These are phyloP conservation scores for Trypanosoma caninum DNA, from an alignment of 208 protist genomes.

Conservation along the genomic window DNA sequence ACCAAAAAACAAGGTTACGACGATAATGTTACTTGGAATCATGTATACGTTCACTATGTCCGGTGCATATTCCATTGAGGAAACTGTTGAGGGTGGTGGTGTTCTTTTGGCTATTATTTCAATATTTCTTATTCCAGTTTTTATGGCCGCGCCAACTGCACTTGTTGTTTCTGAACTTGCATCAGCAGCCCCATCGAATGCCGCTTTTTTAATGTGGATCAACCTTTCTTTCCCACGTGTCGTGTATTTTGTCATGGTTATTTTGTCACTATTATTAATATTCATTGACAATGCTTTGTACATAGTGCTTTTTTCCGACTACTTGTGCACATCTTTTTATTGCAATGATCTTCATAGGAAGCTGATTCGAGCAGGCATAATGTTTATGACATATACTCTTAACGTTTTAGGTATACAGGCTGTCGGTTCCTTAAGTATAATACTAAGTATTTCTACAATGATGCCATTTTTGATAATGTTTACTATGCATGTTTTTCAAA, in stretches of 20 bases:
- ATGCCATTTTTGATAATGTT: slow-evolving; percentile 66
- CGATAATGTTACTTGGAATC: slow-evolving; percentile 62
- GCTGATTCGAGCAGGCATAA: slow-evolving; percentile 42
- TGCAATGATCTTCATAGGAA: slow-evolving; percentile 26
- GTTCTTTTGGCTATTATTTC: slow-evolving; percentile 57
- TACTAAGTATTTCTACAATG: slow-evolving; percentile 51
- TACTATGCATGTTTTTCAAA: slow-evolving; percentile 46
- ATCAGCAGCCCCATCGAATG: slow-evolving; percentile 71
- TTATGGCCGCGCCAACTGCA: slow-evolving; percentile 66
- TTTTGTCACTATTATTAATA: slow-evolving; percentile 59
- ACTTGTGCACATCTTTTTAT: slow-evolving; percentile 48
- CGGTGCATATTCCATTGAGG: slow-evolving; percentile 77
- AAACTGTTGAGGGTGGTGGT: slow-evolving; percentile 79
- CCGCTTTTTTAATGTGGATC: slow-evolving; percentile 76
- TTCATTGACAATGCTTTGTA: slow-evolving; percentile 79
- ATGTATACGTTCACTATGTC: slow-evolving; percentile 84
- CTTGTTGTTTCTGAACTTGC: slow-evolving; percentile 71
- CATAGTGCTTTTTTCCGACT: slow-evolving; percentile 79
- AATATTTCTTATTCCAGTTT: slow-evolving; percentile 62
- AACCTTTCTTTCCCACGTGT: slow-evolving; percentile 54
- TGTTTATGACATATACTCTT: slow-evolving; percentile 46
- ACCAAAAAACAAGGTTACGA: slow-evolving; percentile 32
- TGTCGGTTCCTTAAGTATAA: slow-evolving; percentile 57
- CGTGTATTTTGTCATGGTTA: slow-evolving; percentile 62
- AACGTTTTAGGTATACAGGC: slow-evolving; percentile 67